Conservation (phyloP, 2,329 filamentous ascomycete species). For the Calonectria hawksworthii region DNA sequence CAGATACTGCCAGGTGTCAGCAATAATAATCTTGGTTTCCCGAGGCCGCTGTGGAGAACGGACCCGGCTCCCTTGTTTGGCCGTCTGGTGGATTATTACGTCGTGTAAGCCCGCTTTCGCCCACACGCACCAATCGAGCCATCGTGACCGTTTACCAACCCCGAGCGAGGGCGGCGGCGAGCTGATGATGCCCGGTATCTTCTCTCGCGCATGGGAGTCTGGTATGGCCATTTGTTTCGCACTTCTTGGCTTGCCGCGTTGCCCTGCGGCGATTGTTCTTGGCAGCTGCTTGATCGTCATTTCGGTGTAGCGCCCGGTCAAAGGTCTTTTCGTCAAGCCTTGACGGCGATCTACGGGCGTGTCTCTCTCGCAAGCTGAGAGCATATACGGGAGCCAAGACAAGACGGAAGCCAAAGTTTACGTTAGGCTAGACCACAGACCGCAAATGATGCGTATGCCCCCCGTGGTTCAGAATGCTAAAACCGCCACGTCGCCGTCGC, state of each 20-base stretch:
- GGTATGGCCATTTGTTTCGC: slow-evolving; percentile 32
- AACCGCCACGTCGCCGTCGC: slow-evolving; percentile 6
- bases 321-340: slow-evolving; percentile 33
- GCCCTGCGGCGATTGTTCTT: slow-evolving; percentile 23
- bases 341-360: slow-evolving; percentile 36
- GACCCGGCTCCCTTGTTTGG: slow-evolving; percentile 14
- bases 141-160: slow-evolving; percentile 1
- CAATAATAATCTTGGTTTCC: slow-evolving; percentile 21
- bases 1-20: slow-evolving; percentile 19
- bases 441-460: slow-evolving; percentile 15
- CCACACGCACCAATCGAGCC: slow-evolving; percentile 18
- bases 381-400: slow-evolving; percentile 8
- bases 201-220: slow-evolving; percentile 19
- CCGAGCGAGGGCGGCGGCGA: not conserved
- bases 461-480: slow-evolving; percentile 12
- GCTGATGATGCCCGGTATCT: not conserved
- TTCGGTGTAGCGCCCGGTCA: slow-evolving; percentile 29
- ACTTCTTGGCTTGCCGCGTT: slow-evolving; percentile 18
- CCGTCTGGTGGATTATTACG: slow-evolving; percentile 18
- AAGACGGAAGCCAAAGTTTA: not conserved
- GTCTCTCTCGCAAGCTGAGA: slow-evolving; percentile 11
- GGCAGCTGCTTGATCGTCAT: slow-evolving; percentile 21
- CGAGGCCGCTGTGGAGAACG: slow-evolving; percentile 25
- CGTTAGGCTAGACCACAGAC: not conserved
- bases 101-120: slow-evolving; percentile 19